phyloP scores from a whole-genome alignment of 306 rosid species.

The Hippophae rhamnoides region DNA sequence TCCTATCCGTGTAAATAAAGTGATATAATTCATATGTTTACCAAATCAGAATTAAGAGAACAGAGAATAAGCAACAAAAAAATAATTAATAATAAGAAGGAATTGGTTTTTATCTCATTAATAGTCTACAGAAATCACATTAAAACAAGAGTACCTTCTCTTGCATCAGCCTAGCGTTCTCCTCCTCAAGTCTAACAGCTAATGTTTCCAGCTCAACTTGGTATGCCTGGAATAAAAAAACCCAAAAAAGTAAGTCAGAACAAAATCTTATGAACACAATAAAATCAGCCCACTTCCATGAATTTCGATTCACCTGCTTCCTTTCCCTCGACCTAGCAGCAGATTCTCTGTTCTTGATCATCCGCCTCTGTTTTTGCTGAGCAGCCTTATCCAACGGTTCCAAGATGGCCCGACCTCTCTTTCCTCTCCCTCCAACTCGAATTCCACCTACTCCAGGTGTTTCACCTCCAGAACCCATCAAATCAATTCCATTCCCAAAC shows the following conservation, averaged over 20 bases:
- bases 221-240: conserved; percentile 52
- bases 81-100: no score
- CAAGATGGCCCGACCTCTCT: conserved; percentile 30
- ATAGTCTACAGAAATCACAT: no score
- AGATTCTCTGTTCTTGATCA: conserved; percentile 57
- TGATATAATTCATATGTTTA: no score
- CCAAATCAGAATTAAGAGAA: no score
- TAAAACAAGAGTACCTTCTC: conserved; percentile 52
- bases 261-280: not conserved
- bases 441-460: conserved; percentile 17
- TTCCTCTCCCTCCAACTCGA: conserved; percentile 21
- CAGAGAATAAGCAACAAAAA: no score
- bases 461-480: conserved; percentile 8
- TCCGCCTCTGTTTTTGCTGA: conserved; percentile 46
- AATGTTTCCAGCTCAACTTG: conserved; percentile 79
- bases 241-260: not conserved
- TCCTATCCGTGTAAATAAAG: no score
- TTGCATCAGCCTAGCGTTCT: conserved; percentile 58
- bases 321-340: conserved; percentile 59
- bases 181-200: conserved; percentile 71
- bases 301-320: conserved; percentile 31
- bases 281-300: not conserved
- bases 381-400: conserved; percentile 54
- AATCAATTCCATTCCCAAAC: conserved; percentile 50
- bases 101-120: no score